Percentiles rank a stretch among this genome's conserved stretches.
Evolutionary conservation across 2,329 filamentous ascomycete genomes (phyloP).

Genomic region (Penicillium capsulatum): DNA sequence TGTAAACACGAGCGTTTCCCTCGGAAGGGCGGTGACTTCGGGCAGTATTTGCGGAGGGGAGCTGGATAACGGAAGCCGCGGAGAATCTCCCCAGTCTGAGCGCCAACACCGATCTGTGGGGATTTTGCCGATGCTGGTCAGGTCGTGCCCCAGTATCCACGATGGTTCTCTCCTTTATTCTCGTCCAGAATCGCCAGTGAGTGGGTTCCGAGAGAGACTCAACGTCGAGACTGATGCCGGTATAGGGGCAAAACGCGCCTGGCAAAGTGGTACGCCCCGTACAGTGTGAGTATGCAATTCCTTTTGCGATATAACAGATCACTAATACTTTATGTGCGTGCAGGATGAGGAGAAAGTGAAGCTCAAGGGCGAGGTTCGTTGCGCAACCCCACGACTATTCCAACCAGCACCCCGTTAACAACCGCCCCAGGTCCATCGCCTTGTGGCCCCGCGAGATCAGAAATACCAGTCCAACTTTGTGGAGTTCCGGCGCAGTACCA

Average conservation of each 20-base stretch:
- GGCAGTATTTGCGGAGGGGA: constrained; percentile 31
- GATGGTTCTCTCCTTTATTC: constrained; percentile 75
- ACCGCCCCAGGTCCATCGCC: constrained; percentile 74
- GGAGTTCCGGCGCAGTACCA: constrained; percentile 68
- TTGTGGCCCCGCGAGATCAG: constrained; percentile 94
- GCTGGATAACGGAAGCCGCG: constrained; percentile 25
- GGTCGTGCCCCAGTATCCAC: constrained; percentile 18
- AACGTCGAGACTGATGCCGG: constrained; percentile 19
- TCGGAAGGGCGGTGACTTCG: constrained; percentile 27
- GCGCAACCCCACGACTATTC: constrained; percentile 3
- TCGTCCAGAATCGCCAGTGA: constrained; percentile 86
- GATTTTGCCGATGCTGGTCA: constrained; percentile 18
- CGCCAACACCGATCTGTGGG: constrained; percentile 10
- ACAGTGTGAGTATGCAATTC: constrained; percentile 57
- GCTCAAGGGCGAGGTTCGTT: constrained; percentile 84
- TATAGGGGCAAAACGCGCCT: constrained; percentile 92
- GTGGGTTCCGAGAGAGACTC: constrained; percentile 9
- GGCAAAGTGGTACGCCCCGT: constrained; percentile 98
- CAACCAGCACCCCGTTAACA: constrained; percentile 10
- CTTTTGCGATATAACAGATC: not conserved
- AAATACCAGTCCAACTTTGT: constrained; percentile 99
- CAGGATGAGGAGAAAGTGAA: constrained; percentile 98
- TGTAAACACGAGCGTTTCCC: no score
- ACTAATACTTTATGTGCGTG: constrained; percentile 17
- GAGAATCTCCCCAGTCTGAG: constrained; percentile 19